Percentiles rank a stretch among this genome's conserved stretches.
Evolutionary conservation across 148 eudicot species (phyloP).

Genomic region (Limonium bicolor): DNA sequence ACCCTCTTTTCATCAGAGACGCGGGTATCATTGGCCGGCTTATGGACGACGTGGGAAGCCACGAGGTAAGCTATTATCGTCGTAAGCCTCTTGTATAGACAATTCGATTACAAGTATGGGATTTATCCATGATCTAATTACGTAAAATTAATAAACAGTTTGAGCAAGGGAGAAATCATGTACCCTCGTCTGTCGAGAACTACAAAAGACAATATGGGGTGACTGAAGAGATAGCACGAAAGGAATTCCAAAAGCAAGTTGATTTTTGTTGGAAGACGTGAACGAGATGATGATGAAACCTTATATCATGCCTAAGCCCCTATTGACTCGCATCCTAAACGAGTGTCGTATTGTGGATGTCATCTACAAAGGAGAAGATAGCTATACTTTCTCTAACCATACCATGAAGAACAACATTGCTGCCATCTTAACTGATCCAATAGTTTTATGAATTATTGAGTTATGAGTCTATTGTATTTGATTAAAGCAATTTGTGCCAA

Average conservation of each 20-base stretch:
- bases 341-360: slow-evolving; percentile 1
- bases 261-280: background rate
- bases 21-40: slow-evolving; percentile 13
- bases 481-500: too few relatives aligned
- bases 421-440: background rate
- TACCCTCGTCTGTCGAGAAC: slow-evolving; percentile 1
- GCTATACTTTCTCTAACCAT: background rate
- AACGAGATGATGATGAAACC: slow-evolving; percentile 1
- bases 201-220: background rate
- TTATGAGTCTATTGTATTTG: too few relatives aligned
- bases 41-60: slow-evolving; percentile 22
- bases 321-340: background rate
- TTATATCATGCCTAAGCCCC: background rate
- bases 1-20: slow-evolving; percentile 17
- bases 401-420: background rate
- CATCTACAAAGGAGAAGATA: slow-evolving; percentile 1
- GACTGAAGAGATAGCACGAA: background rate
- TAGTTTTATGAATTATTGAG: too few relatives aligned
- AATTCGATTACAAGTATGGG: too few relatives aligned
- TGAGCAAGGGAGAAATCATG: slow-evolving; percentile 1
- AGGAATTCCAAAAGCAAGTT: background rate
- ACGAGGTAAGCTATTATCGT: too few relatives aligned
- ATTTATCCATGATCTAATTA: too few relatives aligned
- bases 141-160: background rate
- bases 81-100: too few relatives aligned